Conservation (phyloP, 768 basidiomycete genomes). For the Amanita rubescens region DNA sequence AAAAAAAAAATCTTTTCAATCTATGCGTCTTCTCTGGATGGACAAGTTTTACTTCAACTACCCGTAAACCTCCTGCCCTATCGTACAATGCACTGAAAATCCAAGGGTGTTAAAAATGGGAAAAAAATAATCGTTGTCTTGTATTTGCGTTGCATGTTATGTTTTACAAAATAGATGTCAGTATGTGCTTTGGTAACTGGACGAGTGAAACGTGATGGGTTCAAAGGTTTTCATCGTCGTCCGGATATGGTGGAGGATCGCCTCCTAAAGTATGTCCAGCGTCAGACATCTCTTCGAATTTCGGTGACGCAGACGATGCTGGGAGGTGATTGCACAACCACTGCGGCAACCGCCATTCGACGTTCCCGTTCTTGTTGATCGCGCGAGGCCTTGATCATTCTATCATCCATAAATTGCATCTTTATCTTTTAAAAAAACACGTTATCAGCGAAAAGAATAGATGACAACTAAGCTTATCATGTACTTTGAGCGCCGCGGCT, state of each 20-base stretch:
- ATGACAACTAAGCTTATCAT: not conserved
- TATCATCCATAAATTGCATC: constrained; percentile 73
- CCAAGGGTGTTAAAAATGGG: too few relatives aligned
- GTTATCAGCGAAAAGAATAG: constrained; percentile 1
- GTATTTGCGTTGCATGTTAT: too few relatives aligned
- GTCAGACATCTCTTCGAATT: constrained; percentile 28
- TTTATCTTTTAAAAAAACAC: constrained; percentile 58
- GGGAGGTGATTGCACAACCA: constrained; percentile 11
- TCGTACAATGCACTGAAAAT: too few relatives aligned
- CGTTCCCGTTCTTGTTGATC: constrained; percentile 55
- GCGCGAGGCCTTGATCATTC: constrained; percentile 44
- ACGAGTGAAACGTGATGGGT: not conserved
- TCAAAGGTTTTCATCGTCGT: not conserved
- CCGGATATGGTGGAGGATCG: constrained; percentile 13
- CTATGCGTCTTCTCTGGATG: too few relatives aligned
- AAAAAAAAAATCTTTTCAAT: too few relatives aligned
- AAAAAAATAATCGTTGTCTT: too few relatives aligned
- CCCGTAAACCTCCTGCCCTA: too few relatives aligned
- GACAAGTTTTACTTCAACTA: too few relatives aligned
- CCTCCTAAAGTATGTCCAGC: constrained; percentile 26
- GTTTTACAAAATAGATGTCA: too few relatives aligned
- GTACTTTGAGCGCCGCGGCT: constrained; percentile 49
- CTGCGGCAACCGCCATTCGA: constrained; percentile 33
- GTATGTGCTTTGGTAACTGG: not conserved
- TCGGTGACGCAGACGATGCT: constrained; percentile 10